phyloP scores from a whole-genome alignment of 73 alveolate genomes.

The Paramecium pentaurelia region DNA sequence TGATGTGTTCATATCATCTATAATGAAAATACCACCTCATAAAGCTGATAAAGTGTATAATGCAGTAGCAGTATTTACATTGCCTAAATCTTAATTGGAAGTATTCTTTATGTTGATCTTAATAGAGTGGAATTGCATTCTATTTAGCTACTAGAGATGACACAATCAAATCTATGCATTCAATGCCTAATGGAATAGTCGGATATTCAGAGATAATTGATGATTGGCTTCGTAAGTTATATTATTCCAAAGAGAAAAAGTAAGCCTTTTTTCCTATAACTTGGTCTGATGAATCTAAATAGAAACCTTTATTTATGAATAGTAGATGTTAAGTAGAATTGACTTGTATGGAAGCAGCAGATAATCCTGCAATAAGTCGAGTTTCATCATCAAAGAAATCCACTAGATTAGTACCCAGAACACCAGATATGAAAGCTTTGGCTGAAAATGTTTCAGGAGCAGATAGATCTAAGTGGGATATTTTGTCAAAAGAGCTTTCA shows the following conservation, averaged over 20 bases:
- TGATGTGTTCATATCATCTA: slow-evolving; percentile 84
- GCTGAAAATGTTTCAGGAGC: slow-evolving; percentile 55
- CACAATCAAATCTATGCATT: slow-evolving; percentile 82
- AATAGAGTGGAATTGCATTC: slow-evolving; percentile 75
- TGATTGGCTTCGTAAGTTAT: slow-evolving; percentile 54
- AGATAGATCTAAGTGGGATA: slow-evolving; percentile 96
- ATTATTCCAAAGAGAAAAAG: slow-evolving; percentile 51
- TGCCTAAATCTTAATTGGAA: slow-evolving; percentile 91
- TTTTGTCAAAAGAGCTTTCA: slow-evolving; percentile 92
- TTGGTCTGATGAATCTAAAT: slow-evolving; percentile 54
- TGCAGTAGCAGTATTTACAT: slow-evolving; percentile 89
- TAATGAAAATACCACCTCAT: slow-evolving; percentile 95
- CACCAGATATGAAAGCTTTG: slow-evolving; percentile 63
- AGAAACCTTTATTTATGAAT: slow-evolving; percentile 34
- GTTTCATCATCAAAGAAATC: slow-evolving; percentile 45
- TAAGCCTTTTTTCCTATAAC: slow-evolving; percentile 39
- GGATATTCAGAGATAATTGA: slow-evolving; percentile 89
- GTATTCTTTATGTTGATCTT: neutral
- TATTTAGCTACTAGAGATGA: slow-evolving; percentile 93
- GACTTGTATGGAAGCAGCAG: slow-evolving; percentile 59
- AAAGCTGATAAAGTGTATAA: slow-evolving; percentile 87
- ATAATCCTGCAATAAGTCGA: slow-evolving; percentile 43
- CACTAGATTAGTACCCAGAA: slow-evolving; percentile 63
- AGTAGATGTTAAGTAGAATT: slow-evolving; percentile 51
- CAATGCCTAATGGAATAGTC: slow-evolving; percentile 96